phyloP scores from a whole-genome alignment of 805 yeast genomes.

The Lipomyces orientalis region DNA sequence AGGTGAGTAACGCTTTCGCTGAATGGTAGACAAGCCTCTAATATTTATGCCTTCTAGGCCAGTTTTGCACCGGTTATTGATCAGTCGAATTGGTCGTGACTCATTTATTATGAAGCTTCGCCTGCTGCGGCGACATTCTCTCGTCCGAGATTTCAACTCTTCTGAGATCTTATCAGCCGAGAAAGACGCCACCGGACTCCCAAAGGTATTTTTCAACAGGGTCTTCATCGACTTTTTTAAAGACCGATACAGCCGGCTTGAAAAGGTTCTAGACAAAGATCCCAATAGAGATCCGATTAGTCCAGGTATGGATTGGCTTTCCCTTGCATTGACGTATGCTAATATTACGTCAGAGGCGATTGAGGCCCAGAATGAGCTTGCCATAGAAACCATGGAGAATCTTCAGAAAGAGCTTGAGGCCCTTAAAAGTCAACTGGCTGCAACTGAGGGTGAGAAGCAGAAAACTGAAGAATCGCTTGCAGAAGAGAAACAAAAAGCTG shows the following conservation, averaged over 20 bases:
- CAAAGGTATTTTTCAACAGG: conserved; percentile 74
- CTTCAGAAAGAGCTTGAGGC: conserved; percentile 25
- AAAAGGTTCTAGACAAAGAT: conserved; percentile 71
- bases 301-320: conserved; percentile 20
- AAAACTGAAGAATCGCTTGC: conserved; percentile 16
- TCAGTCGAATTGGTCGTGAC: conserved; percentile 77
- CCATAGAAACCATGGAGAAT: conserved; percentile 24
- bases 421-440: conserved; percentile 13
- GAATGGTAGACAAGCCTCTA: not conserved
- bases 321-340: conserved; percentile 16
- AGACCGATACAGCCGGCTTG: conserved; percentile 71
- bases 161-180: conserved; percentile 56
- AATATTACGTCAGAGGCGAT: conserved; percentile 25
- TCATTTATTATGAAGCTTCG: conserved; percentile 74
- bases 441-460: conserved; percentile 5
- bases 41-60: conserved; percentile 58
- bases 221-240: conserved; percentile 68
- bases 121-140: conserved; percentile 67
- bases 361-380: conserved; percentile 34
- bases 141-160: conserved; percentile 63
- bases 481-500: conserved; percentile 10
- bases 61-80: conserved; percentile 65
- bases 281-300: conserved; percentile 71
- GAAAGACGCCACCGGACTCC: conserved; percentile 84
- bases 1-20: conserved; percentile 27